Evolutionary conservation across 441 rosid genomes (phyloP).

Genomic region (Pelargonium cotyledonis): DNA sequence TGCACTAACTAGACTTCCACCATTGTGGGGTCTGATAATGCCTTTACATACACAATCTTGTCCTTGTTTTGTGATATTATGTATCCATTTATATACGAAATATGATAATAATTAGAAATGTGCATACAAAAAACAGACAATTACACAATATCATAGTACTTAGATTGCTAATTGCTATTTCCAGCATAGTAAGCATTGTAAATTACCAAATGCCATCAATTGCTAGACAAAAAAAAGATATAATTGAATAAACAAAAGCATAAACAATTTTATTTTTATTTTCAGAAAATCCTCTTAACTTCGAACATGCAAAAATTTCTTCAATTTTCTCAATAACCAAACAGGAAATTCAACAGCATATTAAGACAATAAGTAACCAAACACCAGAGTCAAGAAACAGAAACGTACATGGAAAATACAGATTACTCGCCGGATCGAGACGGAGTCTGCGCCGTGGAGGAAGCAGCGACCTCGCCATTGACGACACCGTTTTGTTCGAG

Average conservation of each 20-base stretch:
- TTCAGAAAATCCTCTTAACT: neutral
- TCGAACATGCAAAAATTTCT: neutral
- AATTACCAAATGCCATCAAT: conserved; percentile 3
- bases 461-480: neutral
- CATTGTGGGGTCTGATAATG: too few relatives aligned
- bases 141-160: neutral
- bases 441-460: neutral
- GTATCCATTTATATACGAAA: too few relatives aligned
- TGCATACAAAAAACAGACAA: too few relatives aligned
- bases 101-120: too few relatives aligned
- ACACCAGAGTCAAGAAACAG: neutral
- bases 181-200: neutral
- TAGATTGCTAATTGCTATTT: neutral
- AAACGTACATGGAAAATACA: conserved; percentile 73
- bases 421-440: conserved; percentile 15
- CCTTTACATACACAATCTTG: too few relatives aligned
- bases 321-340: neutral
- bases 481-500: conserved; percentile 19
- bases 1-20: too few relatives aligned
- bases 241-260: neutral
- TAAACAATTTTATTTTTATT: neutral
- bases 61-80: too few relatives aligned
- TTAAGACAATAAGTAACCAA: neutral
- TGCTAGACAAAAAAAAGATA: neutral
- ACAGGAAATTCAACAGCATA: neutral